Evolutionary conservation across 805 yeast species (phyloP).

Genomic region (Starmerella apicola): DNA sequence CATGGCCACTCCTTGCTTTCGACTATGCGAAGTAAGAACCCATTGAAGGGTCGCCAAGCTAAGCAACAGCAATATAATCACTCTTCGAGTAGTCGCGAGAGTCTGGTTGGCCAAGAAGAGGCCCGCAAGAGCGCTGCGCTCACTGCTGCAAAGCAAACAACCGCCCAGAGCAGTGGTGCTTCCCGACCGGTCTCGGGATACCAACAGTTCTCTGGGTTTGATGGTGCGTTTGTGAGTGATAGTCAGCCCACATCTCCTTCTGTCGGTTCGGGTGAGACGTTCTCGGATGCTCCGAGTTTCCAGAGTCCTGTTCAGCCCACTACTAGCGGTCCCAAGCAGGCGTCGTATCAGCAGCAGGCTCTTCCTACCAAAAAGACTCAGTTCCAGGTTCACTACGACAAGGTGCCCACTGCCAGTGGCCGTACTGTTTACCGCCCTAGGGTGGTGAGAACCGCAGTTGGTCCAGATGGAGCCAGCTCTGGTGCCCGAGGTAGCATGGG

Average conservation of each 20-base stretch:
- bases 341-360: conserved; percentile 1
- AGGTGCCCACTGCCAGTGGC: conserved; percentile 13
- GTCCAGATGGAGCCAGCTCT: neutral
- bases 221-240: conserved; percentile 13
- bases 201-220: conserved; percentile 16
- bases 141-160: conserved; percentile 12
- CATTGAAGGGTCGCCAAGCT: conserved; percentile 5
- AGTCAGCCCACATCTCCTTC: conserved; percentile 12
- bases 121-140: conserved; percentile 3
- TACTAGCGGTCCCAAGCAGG: neutral
- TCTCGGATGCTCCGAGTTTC: neutral
- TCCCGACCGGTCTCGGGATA: neutral
- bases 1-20: conserved; percentile 16
- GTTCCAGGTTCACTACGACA: conserved; percentile 17
- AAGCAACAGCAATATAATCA: too few relatives aligned
- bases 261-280: neutral
- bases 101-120: conserved; percentile 3
- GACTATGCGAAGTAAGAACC: conserved; percentile 15
- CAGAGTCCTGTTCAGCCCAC: neutral
- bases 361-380: conserved; percentile 6
- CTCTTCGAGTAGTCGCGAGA: conserved; percentile 11
- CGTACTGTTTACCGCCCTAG: conserved; percentile 14
- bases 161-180: neutral
- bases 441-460: conserved; percentile 10
- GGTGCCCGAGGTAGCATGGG: neutral